Percentiles rank a stretch among this genome's conserved stretches.
Evolutionary conservation across 108 stramenopile genomes (phyloP).

Genomic region (Conticribra guillardii): DNA sequence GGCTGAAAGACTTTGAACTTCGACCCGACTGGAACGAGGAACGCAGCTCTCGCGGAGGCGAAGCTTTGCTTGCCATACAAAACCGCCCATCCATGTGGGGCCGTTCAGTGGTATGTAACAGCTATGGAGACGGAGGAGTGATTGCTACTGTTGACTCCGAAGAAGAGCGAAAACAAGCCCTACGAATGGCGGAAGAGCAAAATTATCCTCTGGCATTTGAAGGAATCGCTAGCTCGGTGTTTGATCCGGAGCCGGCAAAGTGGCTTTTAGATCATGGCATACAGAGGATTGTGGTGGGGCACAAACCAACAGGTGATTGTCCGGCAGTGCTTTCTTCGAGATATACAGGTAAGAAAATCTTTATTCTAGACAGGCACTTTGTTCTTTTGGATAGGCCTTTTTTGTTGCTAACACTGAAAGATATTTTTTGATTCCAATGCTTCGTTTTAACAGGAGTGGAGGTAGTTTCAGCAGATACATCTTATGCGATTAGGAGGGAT

Average conservation of each 20-base stretch:
- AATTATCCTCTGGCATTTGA: constrained; percentile 60
- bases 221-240: constrained; percentile 57
- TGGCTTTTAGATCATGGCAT: constrained; percentile 59
- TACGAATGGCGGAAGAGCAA: constrained; percentile 21
- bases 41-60: constrained; percentile 60
- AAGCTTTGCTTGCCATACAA: constrained; percentile 61
- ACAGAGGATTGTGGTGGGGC: constrained; percentile 67
- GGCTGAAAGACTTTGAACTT: constrained; percentile 48
- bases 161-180: constrained; percentile 34
- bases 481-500: constrained; percentile 48
- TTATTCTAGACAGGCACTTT: too few species aligned
- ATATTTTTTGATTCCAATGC: too few species aligned
- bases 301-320: constrained; percentile 74
- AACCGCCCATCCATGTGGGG: constrained; percentile 71
- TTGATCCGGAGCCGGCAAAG: constrained; percentile 53
- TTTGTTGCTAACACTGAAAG: too few species aligned
- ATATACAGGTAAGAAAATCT: constrained; percentile 58
- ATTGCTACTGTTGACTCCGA: constrained; percentile 51
- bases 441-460: too few species aligned
- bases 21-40: constrained; percentile 58
- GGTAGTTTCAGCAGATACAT: constrained; percentile 64
- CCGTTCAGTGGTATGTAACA: constrained; percentile 65
- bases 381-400: too few species aligned
- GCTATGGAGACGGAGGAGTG: constrained; percentile 65
- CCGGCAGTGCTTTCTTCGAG: constrained; percentile 57